Base-by-base conservation (phyloP, 495 filamentous ascomycete species). In the Xylaria flabelliformis region DNA sequence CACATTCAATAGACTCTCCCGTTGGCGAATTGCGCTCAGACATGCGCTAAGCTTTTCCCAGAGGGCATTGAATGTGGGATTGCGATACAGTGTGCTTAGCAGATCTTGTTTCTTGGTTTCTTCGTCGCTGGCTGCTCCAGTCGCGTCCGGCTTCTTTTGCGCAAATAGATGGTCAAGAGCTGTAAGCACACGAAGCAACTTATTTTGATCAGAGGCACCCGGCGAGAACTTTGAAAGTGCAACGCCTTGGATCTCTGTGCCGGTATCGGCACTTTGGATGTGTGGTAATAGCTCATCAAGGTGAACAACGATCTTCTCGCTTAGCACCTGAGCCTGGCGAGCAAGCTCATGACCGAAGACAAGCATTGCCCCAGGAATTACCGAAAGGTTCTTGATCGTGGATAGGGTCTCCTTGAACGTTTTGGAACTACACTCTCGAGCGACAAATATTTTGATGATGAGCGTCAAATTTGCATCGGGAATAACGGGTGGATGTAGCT, bases 11-110 rank as follows among this genome's bases (percentile, higher is more conserved):
- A 97, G 93, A 79, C 95, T 95, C 77, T 97, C 93, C 65, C 95
- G 92, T 78, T 94, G 90, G 34, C 93, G 91, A 71, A 98, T 97
- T 24, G 94, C 91, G 63, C 87, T 90, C 69, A 99, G 82, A 80
- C 97, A 98, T 50, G 93, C 91, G 77, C 95, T 96, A n/a, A 99
- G 87, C 81, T 94, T 97, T 70, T 89, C 90, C 96, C 96, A 99
- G 76, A 99, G 86, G 32, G 89, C 89, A 46, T 91, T 91, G 77
- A 99, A 99, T 1, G 92, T 95, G 19, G 92, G 85, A 73, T 94
- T 95, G 79, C 97, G 93, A 81, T 98, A 97, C 24, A 99, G 86
- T 10, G 89, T 90, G 51, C 93, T 90, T 26, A 99, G 85, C 26
- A 98, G 88, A 81, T 97, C 93, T 70, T 93, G 92, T 75, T 92